Conservation (phyloP, 23 red algal genomes). For the Gracilaria gracilis region DNA sequence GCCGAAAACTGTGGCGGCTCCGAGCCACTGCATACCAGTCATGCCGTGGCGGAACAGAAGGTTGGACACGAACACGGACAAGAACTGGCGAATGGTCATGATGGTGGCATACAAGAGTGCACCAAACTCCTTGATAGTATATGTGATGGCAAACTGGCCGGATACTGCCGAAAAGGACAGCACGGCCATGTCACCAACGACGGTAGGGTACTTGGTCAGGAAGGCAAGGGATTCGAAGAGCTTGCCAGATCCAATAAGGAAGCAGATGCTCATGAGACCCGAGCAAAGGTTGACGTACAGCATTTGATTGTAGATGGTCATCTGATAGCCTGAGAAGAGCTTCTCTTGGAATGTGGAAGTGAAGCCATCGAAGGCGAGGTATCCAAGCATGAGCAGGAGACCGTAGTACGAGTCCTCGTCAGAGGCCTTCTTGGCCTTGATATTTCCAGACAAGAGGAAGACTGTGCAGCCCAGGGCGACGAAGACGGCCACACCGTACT, state of each 20-base stretch:
- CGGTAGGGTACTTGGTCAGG: constrained; percentile 72
- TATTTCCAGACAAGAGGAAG: constrained; percentile 85
- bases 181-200: constrained; percentile 78
- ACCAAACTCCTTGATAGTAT: constrained; percentile 97
- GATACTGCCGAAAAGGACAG: constrained; percentile 83
- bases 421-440: constrained; percentile 79
- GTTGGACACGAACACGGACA: constrained; percentile 90
- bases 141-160: constrained; percentile 93
- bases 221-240: constrained; percentile 69
- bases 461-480: constrained; percentile 91
- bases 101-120: constrained; percentile 95
- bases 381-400: constrained; percentile 90
- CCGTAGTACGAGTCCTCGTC: constrained; percentile 76
- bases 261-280: constrained; percentile 67
- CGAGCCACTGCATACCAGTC: constrained; percentile 85
- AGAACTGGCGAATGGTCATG: constrained; percentile 98
- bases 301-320: constrained; percentile 99
- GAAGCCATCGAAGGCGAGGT: constrained; percentile 95
- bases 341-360: constrained; percentile 98
- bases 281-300: constrained; percentile 93
- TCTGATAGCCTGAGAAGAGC: constrained; percentile 88
- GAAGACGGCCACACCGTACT: constrained; percentile 86
- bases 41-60: constrained; percentile 85
- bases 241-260: constrained; percentile 66
- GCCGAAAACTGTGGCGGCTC: constrained; percentile 82